Evolutionary conservation across 306 rosid species (phyloP).

Genomic region (Phaseolus lunatus): DNA sequence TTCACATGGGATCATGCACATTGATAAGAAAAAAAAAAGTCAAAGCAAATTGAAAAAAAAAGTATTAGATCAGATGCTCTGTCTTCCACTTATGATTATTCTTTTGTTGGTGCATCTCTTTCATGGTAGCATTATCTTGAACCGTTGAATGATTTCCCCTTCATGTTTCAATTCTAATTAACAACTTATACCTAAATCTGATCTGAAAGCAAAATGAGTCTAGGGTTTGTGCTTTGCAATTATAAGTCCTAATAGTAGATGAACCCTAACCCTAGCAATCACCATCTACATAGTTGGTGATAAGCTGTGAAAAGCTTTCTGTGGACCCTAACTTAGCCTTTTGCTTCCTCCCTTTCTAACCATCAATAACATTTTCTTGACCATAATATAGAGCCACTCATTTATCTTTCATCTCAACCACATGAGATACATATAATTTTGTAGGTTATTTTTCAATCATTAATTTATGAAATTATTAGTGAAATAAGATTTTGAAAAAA

Average conservation of each 20-base stretch:
- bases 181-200: conserved; percentile 2
- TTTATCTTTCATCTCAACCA: conserved; percentile 32
- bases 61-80: conserved; percentile 43
- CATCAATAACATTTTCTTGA: conserved; percentile 24
- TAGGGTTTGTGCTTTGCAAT: background rate
- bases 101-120: conserved; percentile 45
- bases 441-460: too few species aligned
- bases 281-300: conserved; percentile 32
- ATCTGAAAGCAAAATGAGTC: background rate
- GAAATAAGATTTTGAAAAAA: too few species aligned
- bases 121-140: conserved; percentile 36
- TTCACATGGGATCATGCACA: conserved; percentile 43
- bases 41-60: conserved; percentile 42
- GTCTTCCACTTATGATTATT: conserved; percentile 49
- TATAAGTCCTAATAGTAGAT: conserved; percentile 5
- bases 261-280: conserved; percentile 17
- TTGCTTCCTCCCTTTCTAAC: conserved; percentile 35
- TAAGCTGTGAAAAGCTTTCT: conserved; percentile 45
- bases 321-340: conserved; percentile 39
- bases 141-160: background rate
- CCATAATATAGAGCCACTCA: conserved; percentile 49
- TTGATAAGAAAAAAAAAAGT: conserved; percentile 37
- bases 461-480: too few species aligned
- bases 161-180: background rate
- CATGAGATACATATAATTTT: conserved; percentile 30